A percentile compares a stretch with the other conserved stretches of the same genome.
phyloP scores from a whole-genome alignment of 2,329 filamentous ascomycete species.

The Ophiocordyceps camponoti-saundersi region DNA sequence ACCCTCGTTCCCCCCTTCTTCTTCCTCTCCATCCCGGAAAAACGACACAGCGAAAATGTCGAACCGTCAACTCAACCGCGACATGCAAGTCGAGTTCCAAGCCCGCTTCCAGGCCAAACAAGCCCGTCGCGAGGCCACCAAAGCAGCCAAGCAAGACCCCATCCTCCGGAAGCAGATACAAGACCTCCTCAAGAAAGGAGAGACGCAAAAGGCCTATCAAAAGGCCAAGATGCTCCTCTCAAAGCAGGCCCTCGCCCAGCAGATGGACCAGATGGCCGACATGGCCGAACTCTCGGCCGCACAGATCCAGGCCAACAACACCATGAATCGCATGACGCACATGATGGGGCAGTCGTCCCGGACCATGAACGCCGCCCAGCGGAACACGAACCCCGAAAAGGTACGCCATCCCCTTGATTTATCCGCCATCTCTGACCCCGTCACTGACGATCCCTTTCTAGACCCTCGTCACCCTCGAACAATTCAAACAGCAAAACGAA shows the following conservation, averaged over 20 bases:
- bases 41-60: slow-evolving; percentile 24
- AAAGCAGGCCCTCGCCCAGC: slow-evolving; percentile 43
- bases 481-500: slow-evolving; percentile 45
- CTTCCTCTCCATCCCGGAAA: neutral
- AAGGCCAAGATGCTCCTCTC: slow-evolving; percentile 46
- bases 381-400: slow-evolving; percentile 40
- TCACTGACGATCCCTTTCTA: slow-evolving; percentile 6
- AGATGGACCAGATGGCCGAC: slow-evolving; percentile 49
- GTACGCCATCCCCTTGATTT: slow-evolving; percentile 9
- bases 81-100: slow-evolving; percentile 47
- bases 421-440: too few species aligned
- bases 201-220: slow-evolving; percentile 45
- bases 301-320: slow-evolving; percentile 47
- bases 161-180: slow-evolving; percentile 47
- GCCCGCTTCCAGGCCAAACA: slow-evolving; percentile 47
- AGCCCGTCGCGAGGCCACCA: slow-evolving; percentile 41
- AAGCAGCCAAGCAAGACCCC: slow-evolving; percentile 43
- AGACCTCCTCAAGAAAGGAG: slow-evolving; percentile 43
- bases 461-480: slow-evolving; percentile 43
- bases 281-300: slow-evolving; percentile 43
- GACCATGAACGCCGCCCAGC: slow-evolving; percentile 41
- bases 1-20: neutral
- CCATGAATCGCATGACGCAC: slow-evolving; percentile 47
- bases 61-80: slow-evolving; percentile 39
- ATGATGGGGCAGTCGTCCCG: slow-evolving; percentile 44